phyloP scores from a whole-genome alignment of 106 monocot genomes.

The Acorus calamus region DNA sequence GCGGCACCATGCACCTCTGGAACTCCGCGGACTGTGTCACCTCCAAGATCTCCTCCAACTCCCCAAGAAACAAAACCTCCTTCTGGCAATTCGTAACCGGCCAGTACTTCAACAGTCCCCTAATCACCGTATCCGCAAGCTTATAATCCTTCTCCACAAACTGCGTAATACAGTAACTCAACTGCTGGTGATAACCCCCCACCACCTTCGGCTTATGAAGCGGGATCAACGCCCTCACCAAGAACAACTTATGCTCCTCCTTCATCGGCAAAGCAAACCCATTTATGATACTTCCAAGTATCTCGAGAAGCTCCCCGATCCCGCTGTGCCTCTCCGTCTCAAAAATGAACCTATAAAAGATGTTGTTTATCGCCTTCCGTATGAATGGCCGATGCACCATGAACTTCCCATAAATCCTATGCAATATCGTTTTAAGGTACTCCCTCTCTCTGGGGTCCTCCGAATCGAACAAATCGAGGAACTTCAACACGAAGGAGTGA shows the following conservation, averaged over 20 bases:
- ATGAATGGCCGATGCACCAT: conserved; percentile 22
- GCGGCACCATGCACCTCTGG: conserved; percentile 19
- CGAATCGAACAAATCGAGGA: conserved; percentile 14
- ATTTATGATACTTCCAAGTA: conserved; percentile 15
- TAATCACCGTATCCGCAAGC: conserved; percentile 14
- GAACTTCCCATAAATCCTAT: conserved; percentile 17
- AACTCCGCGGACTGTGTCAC: conserved; percentile 10
- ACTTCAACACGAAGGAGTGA: conserved; percentile 10
- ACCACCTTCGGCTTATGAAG: conserved; percentile 15
- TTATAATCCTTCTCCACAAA: conserved; percentile 21
- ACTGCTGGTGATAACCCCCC: conserved; percentile 12
- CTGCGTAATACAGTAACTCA: conserved; percentile 9
- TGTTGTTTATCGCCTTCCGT: conserved; percentile 16
- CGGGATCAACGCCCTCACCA: conserved; percentile 7
- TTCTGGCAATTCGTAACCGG: conserved; percentile 13
- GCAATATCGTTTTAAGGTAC: conserved; percentile 19
- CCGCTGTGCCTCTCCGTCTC: conserved; percentile 18
- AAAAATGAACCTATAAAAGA: conserved; percentile 19
- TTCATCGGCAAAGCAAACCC: conserved; percentile 20
- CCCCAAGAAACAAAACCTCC: conserved; percentile 15
- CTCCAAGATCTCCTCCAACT: conserved; percentile 16
- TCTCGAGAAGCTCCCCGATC: conserved; percentile 12
- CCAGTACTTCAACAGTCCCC: conserved; percentile 19
- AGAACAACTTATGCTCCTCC: conserved; percentile 19
- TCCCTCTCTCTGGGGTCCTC: conserved; percentile 16